Evolutionary conservation across 768 basidiomycete species (phyloP).

Genomic region (Termitomyces sp.): DNA sequence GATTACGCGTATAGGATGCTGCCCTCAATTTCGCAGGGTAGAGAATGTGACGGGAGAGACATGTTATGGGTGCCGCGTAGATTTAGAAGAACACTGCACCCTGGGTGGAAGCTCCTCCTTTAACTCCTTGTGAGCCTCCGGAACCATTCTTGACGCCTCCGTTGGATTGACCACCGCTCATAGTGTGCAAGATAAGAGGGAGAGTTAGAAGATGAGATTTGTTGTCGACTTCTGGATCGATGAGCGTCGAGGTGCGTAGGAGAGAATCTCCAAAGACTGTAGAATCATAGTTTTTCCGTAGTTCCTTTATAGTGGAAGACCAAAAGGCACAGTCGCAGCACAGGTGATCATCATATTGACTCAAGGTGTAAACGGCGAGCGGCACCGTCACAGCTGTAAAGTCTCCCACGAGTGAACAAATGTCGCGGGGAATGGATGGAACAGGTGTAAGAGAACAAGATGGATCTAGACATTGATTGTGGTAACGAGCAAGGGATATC

Average conservation of each 20-base stretch:
- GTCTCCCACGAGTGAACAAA: constrained; percentile 20
- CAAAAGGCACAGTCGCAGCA: constrained; percentile 20
- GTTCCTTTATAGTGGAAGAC: constrained; percentile 21
- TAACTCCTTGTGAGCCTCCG: constrained; percentile 37
- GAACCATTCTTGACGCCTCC: constrained; percentile 27
- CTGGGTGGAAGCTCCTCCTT: constrained; percentile 42
- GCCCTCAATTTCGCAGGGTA: neutral
- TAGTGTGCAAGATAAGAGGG: constrained; percentile 15
- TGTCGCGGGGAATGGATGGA: constrained; percentile 18
- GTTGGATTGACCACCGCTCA: constrained; percentile 33
- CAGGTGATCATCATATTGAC: constrained; percentile 32
- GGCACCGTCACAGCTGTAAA: constrained; percentile 18
- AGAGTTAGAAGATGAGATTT: constrained; percentile 2
- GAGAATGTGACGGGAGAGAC: neutral
- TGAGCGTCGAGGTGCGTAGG: constrained; percentile 3
- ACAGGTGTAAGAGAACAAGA: constrained; percentile 16
- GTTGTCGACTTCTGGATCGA: constrained; percentile 4
- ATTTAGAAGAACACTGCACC: constrained; percentile 60
- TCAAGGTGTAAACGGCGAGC: constrained; percentile 29
- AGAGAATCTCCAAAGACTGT: constrained; percentile 20
- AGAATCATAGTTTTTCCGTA: constrained; percentile 23
- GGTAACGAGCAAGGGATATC: constrained; percentile 31
- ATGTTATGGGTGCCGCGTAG: neutral
- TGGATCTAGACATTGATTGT: constrained; percentile 32
- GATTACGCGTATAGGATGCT: constrained; percentile 1